These are phyloP conservation scores for Coniferiporia weirii DNA, from an alignment of 1,284 basidiomycete genomes.

Conservation along the genomic window DNA sequence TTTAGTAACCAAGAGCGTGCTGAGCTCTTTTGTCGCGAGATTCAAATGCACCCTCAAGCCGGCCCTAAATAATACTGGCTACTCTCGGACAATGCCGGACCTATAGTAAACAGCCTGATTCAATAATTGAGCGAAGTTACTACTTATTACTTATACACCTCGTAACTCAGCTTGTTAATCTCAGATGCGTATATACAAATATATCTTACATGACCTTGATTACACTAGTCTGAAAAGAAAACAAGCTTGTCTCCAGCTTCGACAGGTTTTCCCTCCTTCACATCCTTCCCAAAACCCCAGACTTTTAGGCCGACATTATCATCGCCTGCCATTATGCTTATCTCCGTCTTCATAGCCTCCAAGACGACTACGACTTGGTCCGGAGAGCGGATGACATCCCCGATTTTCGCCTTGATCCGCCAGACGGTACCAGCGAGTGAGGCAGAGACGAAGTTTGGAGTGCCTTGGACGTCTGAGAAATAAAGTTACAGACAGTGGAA, in stretches of 20 bases:
- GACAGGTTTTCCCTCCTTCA: slow-evolving; percentile 39
- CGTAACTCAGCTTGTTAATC: too few relatives aligned
- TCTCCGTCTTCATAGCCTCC: slow-evolving; percentile 75
- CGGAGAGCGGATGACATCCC: slow-evolving; percentile 39
- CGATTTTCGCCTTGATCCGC: slow-evolving; percentile 46
- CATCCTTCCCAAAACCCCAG: slow-evolving; percentile 34
- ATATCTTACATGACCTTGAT: not conserved
- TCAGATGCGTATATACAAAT: slow-evolving; percentile 32
- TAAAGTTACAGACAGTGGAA: not conserved
- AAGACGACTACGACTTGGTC: slow-evolving; percentile 52
- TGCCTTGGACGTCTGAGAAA: slow-evolving; percentile 15
- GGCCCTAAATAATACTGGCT: too few relatives aligned
- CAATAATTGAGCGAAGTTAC: too few relatives aligned
- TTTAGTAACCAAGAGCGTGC: slow-evolving; percentile 22
- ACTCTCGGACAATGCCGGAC: too few relatives aligned
- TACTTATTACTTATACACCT: too few relatives aligned
- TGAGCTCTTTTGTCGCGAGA: too few relatives aligned
- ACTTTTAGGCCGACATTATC: slow-evolving; percentile 42
- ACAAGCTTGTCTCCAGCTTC: slow-evolving; percentile 42
- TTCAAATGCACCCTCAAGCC: too few relatives aligned
- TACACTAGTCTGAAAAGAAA: slow-evolving; percentile 23
- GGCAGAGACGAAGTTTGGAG: slow-evolving; percentile 28
- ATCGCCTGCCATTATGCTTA: slow-evolving; percentile 41
- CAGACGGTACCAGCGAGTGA: slow-evolving; percentile 52
- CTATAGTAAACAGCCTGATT: too few relatives aligned